A percentile compares a stretch with the other conserved stretches of the same genome.
Evolutionary conservation across 2,329 filamentous ascomycete genomes (phyloP).

Genomic region (Penicillium polonicum): DNA sequence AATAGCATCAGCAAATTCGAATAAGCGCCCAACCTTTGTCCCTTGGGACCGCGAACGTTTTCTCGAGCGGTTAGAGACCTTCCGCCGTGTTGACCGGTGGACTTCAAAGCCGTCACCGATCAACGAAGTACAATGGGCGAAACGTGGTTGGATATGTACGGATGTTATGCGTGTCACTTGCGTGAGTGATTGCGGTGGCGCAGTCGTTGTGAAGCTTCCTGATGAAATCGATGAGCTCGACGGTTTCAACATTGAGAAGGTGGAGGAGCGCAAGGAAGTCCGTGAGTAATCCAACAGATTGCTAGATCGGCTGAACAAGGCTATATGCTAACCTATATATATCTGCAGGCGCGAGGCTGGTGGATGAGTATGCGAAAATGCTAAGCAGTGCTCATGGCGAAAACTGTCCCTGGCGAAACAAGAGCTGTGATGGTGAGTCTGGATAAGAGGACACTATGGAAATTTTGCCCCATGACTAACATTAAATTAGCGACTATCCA

Average conservation of each 20-base stretch:
- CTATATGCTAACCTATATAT: constrained; percentile 18
- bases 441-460: background rate
- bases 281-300: constrained; percentile 32
- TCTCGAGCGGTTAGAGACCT: constrained; percentile 76
- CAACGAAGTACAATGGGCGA: constrained; percentile 91
- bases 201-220: constrained; percentile 76
- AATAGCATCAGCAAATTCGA: constrained; percentile 34
- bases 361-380: constrained; percentile 71
- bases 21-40: constrained; percentile 67
- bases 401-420: constrained; percentile 80
- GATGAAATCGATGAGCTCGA: constrained; percentile 61
- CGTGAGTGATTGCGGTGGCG: constrained; percentile 74
- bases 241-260: constrained; percentile 44
- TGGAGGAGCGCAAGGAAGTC: constrained; percentile 44
- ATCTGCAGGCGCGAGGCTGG: constrained; percentile 59
- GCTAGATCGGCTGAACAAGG: too few species aligned
- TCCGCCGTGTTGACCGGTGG: constrained; percentile 89
- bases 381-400: constrained; percentile 74
- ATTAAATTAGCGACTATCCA: constrained; percentile 58
- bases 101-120: constrained; percentile 84
- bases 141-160: constrained; percentile 84
- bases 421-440: constrained; percentile 77
- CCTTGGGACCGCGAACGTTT: constrained; percentile 84
- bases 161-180: constrained; percentile 82
- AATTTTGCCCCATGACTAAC: constrained; percentile 17